phyloP scores from a whole-genome alignment of 2,329 filamentous ascomycete genomes.

The Meredithiella fracta region DNA sequence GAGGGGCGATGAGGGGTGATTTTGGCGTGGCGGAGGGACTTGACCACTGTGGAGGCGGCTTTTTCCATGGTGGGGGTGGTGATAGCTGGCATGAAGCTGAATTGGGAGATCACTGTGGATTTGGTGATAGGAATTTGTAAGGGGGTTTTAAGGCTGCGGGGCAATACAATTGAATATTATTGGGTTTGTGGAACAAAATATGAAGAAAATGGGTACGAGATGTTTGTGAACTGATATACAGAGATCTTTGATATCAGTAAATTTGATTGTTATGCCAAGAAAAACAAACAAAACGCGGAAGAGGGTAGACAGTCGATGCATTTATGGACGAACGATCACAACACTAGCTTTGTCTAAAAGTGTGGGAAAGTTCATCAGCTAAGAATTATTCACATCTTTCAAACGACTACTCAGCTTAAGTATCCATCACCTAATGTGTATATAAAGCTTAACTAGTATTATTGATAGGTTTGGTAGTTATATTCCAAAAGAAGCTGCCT shows the following conservation, averaged over 20 bases:
- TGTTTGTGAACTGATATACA: conserved; percentile 15
- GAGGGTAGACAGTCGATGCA: conserved; percentile 22
- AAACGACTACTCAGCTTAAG: not conserved
- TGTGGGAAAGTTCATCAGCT: not conserved
- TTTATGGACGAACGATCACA: conserved; percentile 22
- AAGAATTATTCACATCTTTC: not conserved
- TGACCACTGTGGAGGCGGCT: conserved; percentile 21
- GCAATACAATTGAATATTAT: no score
- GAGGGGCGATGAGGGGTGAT: conserved; percentile 59
- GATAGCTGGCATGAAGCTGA: conserved; percentile 11
- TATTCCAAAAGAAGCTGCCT: not conserved
- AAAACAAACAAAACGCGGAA: conserved; percentile 23
- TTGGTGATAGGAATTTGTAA: conserved; percentile 15
- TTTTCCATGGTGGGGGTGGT: conserved; percentile 21
- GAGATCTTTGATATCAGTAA: not conserved
- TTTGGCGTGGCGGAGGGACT: conserved; percentile 45
- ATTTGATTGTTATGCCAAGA: conserved; percentile 24
- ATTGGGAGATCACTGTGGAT: conserved; percentile 13
- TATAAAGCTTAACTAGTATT: no score
- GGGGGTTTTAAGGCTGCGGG: not conserved
- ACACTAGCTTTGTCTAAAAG: not conserved
- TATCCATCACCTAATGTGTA: no score
- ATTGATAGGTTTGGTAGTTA: not conserved
- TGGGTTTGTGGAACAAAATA: no score
- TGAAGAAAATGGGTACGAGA: no score